Base-by-base conservation (phyloP, 345 rosid genomes). In the Populus alba region DNA sequence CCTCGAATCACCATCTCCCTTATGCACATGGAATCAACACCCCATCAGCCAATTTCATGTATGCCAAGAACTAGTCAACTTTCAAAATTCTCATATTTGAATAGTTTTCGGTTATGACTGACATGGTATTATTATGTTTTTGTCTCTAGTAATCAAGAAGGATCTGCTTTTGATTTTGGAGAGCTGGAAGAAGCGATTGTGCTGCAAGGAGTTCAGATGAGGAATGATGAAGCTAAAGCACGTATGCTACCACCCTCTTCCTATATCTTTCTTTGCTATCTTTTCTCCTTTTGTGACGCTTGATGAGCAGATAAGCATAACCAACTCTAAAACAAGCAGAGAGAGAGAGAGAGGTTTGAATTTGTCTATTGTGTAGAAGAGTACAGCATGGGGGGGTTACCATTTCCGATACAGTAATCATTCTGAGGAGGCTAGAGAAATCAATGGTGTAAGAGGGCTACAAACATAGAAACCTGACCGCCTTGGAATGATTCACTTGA, bases 111-210 rank as follows among this genome's bases (percentile, higher is more conserved):
- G 41, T 73, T 27, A 65, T 65, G 22, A 33, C 51, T 62, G 68
- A 66, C 63, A 31, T 75, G 83, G 74, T 23, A 16, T 75, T 31
- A 18, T 55, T 23, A 39, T 57, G 23, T 66, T 68, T 66, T 65
- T 71, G 37, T 71, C 49, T 20, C n/a, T 67, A 94, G 98, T 13
- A 88, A 89, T 79, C 98, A 94, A 83, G 91, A 85, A 83, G 94
- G 92, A 77, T 79, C 98, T 75, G 82, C 94, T 59, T 96, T 96
- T 83, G 97, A 92, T 86, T 96, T 94, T 71, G 99, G 99, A 71
- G 98, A 92, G 91, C 93, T 96, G 53, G 98, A 96, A 86, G 99
- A 94, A 86, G 99, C 99, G 82, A 93, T 95, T 68, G 93, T 90
- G 76, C 85, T 96, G 84, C 93, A 91, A 87, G 99, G 98, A 82